phyloP scores from a whole-genome alignment of 2,329 filamentous ascomycete species.

The Emericellopsis cladophorae region DNA sequence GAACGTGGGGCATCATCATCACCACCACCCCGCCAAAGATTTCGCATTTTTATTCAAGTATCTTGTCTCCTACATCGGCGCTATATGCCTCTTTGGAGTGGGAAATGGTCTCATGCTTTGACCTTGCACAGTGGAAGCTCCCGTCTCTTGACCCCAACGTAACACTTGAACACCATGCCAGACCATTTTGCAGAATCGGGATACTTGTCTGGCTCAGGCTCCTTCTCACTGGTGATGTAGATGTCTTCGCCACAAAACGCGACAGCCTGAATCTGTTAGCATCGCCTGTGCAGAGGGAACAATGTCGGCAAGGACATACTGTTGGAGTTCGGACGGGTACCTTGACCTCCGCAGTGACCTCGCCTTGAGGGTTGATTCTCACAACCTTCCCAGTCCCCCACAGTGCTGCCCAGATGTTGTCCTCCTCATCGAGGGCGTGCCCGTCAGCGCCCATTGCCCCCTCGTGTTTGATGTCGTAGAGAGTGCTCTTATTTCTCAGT shows the following conservation, averaged over 20 bases:
- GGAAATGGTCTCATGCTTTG: not conserved
- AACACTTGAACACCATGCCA: slow-evolving; percentile 7
- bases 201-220: slow-evolving; percentile 7
- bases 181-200: slow-evolving; percentile 5
- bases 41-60: too few relatives aligned
- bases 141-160: slow-evolving; percentile 5
- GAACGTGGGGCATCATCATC: too few relatives aligned
- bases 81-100: not conserved
- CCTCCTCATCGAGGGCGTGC: slow-evolving; percentile 6
- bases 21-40: too few relatives aligned
- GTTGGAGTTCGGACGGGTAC: slow-evolving; percentile 7
- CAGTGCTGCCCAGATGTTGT: slow-evolving; percentile 7
- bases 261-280: slow-evolving; percentile 3
- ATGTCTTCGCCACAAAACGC: slow-evolving; percentile 6
- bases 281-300: not conserved
- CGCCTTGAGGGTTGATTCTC: slow-evolving; percentile 5
- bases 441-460: slow-evolving; percentile 6
- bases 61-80: too few relatives aligned
- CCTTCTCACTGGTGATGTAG: slow-evolving; percentile 8
- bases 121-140: not conserved
- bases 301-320: slow-evolving; percentile 1
- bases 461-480: slow-evolving; percentile 6
- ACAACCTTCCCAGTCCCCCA: slow-evolving; percentile 7
- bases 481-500: slow-evolving; percentile 4
- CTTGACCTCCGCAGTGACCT: slow-evolving; percentile 6